Conservation (phyloP, 2,329 filamentous ascomycete genomes). For the Scedosporium apiospermum region DNA sequence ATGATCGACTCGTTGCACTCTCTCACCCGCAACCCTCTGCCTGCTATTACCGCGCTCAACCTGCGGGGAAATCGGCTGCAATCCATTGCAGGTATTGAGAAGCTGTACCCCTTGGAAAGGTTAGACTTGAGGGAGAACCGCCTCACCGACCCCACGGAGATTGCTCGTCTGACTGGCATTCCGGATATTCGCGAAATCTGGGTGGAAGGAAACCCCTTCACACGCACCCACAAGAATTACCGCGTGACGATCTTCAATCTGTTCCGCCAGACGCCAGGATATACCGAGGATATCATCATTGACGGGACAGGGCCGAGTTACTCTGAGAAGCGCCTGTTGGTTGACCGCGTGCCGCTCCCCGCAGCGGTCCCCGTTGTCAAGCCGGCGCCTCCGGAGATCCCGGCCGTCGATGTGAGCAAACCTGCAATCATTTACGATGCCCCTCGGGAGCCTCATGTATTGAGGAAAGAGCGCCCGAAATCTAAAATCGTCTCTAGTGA, state of each 20-base stretch:
- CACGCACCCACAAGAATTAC: slow-evolving; percentile 75
- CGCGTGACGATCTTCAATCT: slow-evolving; percentile 91
- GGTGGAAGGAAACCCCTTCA: slow-evolving; percentile 86
- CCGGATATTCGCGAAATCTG: slow-evolving; percentile 90
- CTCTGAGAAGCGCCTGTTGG: slow-evolving; percentile 72
- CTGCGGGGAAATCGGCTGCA: slow-evolving; percentile 79
- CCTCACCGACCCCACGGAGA: slow-evolving; percentile 80
- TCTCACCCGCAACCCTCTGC: slow-evolving; percentile 73
- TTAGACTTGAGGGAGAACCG: slow-evolving; percentile 87
- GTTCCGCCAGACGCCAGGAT: slow-evolving; percentile 82
- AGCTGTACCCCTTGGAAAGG: slow-evolving; percentile 77
- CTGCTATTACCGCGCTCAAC: slow-evolving; percentile 88
- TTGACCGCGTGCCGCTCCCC: slow-evolving; percentile 70
- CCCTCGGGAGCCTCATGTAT: slow-evolving; percentile 37
- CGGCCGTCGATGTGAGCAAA: slow-evolving; percentile 58
- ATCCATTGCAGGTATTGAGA: slow-evolving; percentile 84
- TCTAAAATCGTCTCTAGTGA: slow-evolving; percentile 48
- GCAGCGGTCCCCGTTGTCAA: slow-evolving; percentile 71
- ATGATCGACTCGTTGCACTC: slow-evolving; percentile 96
- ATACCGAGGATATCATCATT: slow-evolving; percentile 81
- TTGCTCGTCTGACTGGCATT: slow-evolving; percentile 81
- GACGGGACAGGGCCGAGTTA: slow-evolving; percentile 79
- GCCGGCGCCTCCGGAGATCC: slow-evolving; percentile 52
- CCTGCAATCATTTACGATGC: slow-evolving; percentile 48
- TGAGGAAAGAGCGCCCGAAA: slow-evolving; percentile 50